Percentiles rank a stretch among this genome's conserved stretches.
Conservation (phyloP, 768 basidiomycete genomes). For the Tylopilus cervinicoccineus region DNA sequence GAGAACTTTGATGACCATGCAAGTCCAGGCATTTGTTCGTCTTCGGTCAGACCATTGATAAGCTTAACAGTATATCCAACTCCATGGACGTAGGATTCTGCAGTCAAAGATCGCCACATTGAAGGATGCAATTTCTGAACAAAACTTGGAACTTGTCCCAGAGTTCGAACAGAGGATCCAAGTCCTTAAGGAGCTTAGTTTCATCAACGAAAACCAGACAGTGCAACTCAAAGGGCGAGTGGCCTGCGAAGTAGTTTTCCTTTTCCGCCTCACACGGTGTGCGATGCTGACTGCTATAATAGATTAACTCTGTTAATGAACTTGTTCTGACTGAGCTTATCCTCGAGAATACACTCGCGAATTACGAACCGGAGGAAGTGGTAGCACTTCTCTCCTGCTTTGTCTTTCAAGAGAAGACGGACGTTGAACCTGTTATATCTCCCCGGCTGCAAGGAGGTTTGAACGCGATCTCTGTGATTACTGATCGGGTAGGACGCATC, state of each 20-base stretch:
- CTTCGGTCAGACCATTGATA: constrained; percentile 7
- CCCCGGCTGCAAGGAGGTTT: constrained; percentile 77
- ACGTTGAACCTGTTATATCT: constrained; percentile 79
- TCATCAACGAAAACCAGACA: constrained; percentile 94
- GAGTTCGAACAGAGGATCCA: constrained; percentile 95
- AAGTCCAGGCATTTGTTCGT: constrained; percentile 29
- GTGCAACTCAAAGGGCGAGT: constrained; percentile 95
- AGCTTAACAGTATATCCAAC: constrained; percentile 56
- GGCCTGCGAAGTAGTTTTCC: constrained; percentile 79
- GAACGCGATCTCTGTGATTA: constrained; percentile 72
- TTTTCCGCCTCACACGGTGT: background rate
- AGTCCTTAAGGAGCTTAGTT: constrained; percentile 86
- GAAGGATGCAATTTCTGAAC: constrained; percentile 87
- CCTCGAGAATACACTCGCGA: constrained; percentile 88
- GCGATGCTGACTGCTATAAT: constrained; percentile 3
- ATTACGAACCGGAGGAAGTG: constrained; percentile 92
- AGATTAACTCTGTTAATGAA: constrained; percentile 99
- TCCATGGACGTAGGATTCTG: constrained; percentile 76
- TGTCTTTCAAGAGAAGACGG: constrained; percentile 98
- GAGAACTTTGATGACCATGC: constrained; percentile 73
- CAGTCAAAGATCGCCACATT: constrained; percentile 71
- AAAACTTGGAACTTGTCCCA: constrained; percentile 93
- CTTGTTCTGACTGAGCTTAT: constrained; percentile 95
- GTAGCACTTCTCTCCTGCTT: constrained; percentile 95
- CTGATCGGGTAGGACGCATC: constrained; percentile 71